Percentiles rank a stretch among this genome's conserved stretches.
These are phyloP conservation scores for Aurinia saxatilis DNA, from an alignment of 345 rosid species.

Conservation along the genomic window DNA sequence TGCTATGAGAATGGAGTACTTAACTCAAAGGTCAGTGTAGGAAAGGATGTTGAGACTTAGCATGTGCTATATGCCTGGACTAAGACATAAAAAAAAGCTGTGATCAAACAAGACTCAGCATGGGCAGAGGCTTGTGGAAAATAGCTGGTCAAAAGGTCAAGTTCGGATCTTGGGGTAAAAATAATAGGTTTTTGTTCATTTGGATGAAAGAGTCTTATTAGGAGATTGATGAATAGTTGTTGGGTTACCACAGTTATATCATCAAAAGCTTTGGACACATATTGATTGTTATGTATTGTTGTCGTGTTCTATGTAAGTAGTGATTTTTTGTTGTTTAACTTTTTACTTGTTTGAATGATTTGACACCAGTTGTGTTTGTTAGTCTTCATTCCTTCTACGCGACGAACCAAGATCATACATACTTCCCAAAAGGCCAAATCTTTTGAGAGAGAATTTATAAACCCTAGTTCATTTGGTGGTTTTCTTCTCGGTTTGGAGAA, in stretches of 20 bases:
- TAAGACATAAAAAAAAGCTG: background rate
- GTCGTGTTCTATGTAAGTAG: too few species aligned
- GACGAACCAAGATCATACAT: too few species aligned
- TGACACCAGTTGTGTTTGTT: too few species aligned
- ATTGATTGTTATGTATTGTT: too few species aligned
- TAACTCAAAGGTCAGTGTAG: constrained; percentile 3
- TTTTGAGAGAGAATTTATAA: too few species aligned
- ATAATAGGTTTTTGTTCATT: background rate
- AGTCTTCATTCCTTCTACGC: too few species aligned
- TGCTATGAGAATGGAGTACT: background rate
- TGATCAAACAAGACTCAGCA: background rate
- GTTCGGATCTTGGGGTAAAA: background rate
- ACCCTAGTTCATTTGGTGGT: too few species aligned
- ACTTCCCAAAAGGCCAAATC: too few species aligned
- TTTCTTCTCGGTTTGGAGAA: too few species aligned
- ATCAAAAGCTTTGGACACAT: background rate
- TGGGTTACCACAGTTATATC: background rate
- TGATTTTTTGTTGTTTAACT: too few species aligned
- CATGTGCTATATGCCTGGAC: background rate
- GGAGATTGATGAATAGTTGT: too few species aligned
- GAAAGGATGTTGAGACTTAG: background rate
- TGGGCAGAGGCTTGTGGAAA: background rate
- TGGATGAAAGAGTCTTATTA: background rate
- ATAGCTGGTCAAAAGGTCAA: background rate
- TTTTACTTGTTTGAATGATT: too few species aligned